A percentile compares a stretch with the other conserved stretches of the same genome.
These are phyloP conservation scores for Osmanthus fragrans DNA, from an alignment of 257 asterid genomes.

Conservation along the genomic window DNA sequence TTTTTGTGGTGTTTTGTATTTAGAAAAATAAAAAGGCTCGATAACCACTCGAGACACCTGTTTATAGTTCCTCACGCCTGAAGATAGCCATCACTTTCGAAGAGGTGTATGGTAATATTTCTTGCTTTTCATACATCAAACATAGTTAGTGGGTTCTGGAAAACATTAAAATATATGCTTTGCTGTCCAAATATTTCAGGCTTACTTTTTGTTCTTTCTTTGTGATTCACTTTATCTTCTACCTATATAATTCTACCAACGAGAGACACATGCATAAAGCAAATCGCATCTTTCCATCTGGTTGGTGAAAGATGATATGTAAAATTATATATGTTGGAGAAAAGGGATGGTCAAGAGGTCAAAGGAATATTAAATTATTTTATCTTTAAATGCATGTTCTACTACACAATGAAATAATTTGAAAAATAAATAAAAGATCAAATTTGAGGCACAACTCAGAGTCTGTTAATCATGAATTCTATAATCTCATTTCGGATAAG, in stretches of 20 bases:
- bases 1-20: background rate
- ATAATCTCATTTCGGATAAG: background rate
- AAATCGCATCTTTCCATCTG: background rate
- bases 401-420: background rate
- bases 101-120: background rate
- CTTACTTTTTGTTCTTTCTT: background rate
- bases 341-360: background rate
- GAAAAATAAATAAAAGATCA: background rate
- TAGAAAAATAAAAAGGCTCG: background rate
- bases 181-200: background rate
- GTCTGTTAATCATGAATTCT: background rate
- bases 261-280: conserved; percentile 2
- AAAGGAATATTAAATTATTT: background rate
- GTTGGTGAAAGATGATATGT: background rate
- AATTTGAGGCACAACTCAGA: background rate
- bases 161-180: background rate
- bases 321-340: background rate
- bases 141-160: background rate
- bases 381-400: background rate
- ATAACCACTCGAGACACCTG: background rate
- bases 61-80: background rate
- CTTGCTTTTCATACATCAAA: background rate
- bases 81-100: background rate
- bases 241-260: background rate
- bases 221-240: background rate